Evolutionary conservation across 345 rosid genomes (phyloP).

Genomic region (Sapria himalayana): DNA sequence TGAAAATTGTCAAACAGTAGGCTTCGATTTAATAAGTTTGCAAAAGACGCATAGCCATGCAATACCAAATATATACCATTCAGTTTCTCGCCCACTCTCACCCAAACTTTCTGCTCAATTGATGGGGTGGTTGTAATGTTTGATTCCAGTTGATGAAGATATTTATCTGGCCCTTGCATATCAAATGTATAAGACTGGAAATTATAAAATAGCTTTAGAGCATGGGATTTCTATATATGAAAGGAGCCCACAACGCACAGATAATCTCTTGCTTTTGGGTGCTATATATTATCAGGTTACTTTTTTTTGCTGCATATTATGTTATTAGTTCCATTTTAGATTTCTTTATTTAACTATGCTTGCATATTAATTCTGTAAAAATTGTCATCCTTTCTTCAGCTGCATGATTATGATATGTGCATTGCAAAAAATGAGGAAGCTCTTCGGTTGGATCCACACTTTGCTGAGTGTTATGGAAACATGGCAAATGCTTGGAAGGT

Average conservation of each 20-base stretch:
- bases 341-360: not conserved
- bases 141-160: slow-evolving; percentile 80
- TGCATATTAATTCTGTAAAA: not conserved
- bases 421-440: slow-evolving; percentile 90
- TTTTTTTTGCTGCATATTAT: not conserved
- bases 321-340: not conserved
- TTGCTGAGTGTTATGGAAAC: slow-evolving; percentile 98
- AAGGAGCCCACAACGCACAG: slow-evolving; percentile 56
- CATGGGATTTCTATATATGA: slow-evolving; percentile 64
- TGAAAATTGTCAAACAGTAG: too few species aligned
- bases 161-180: slow-evolving; percentile 52
- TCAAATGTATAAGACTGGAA: slow-evolving; percentile 71
- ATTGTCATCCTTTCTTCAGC: slow-evolving; percentile 14
- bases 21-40: too few species aligned
- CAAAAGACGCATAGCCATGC: too few species aligned
- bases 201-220: slow-evolving; percentile 59
- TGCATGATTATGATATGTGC: slow-evolving; percentile 96
- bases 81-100: too few species aligned
- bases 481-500: slow-evolving; percentile 99
- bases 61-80: too few species aligned
- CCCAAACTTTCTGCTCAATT: too few species aligned
- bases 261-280: slow-evolving; percentile 88
- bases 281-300: slow-evolving; percentile 87
- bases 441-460: slow-evolving; percentile 67
- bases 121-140: too few species aligned